phyloP scores from a whole-genome alignment of 352 stramenopile genomes.

The Phytophthora idaei region DNA sequence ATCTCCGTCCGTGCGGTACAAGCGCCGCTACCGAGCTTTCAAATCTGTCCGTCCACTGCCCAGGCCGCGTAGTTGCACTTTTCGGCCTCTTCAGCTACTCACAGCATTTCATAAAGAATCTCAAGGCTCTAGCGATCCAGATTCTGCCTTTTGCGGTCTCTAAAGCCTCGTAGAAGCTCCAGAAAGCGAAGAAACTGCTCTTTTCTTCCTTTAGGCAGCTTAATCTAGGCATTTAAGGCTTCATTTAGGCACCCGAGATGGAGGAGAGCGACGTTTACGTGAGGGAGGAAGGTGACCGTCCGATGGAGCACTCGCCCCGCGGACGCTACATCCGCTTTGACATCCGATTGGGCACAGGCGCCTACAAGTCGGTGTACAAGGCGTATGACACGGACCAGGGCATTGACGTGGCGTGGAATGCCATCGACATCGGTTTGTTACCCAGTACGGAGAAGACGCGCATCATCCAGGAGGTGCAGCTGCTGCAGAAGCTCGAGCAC shows the following conservation, averaged over 20 bases:
- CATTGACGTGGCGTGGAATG: constrained; percentile 99
- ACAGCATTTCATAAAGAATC: neutral
- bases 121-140: neutral
- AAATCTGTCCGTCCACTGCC: neutral
- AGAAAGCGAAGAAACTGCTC: constrained; percentile 14
- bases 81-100: constrained; percentile 6
- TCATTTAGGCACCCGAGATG: constrained; percentile 36
- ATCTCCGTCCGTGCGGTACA: constrained; percentile 23
- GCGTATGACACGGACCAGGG: constrained; percentile 98
- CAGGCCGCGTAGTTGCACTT: neutral
- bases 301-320: constrained; percentile 80
- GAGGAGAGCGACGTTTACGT: constrained; percentile 76
- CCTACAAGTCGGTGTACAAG: constrained; percentile 93
- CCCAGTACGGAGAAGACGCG: constrained; percentile 93
- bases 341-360: constrained; percentile 78
- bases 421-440: constrained; percentile 97
- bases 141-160: neutral
- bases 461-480: constrained; percentile 98
- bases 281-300: constrained; percentile 73
- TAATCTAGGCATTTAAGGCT: constrained; percentile 8
- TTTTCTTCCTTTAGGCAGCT: constrained; percentile 1
- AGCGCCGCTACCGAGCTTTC: constrained; percentile 19
- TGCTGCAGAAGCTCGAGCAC: constrained; percentile 97
- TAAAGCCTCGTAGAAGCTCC: constrained; percentile 10
- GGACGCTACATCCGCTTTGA: constrained; percentile 88